These are phyloP conservation scores for Brassica cretica DNA, from an alignment of 345 rosid genomes.

Conservation along the genomic window DNA sequence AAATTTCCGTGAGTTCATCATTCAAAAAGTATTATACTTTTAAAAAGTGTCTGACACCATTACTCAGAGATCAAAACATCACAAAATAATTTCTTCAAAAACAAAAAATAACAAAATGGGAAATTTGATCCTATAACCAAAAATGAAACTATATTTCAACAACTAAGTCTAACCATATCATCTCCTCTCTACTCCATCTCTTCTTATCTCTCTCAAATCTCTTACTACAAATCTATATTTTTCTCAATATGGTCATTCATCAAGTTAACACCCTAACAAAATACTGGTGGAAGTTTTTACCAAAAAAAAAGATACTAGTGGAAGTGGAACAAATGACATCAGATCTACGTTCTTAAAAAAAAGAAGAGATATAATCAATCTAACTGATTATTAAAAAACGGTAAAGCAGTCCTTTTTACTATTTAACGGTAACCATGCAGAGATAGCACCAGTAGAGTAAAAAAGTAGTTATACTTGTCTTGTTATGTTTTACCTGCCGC, in stretches of 20 bases:
- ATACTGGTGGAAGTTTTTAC: background rate
- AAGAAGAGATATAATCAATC: too few relatives aligned
- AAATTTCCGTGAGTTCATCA: constrained; percentile 4
- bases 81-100: background rate
- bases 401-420: background rate
- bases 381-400: background rate
- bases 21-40: background rate
- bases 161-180: too few relatives aligned
- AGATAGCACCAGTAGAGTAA: background rate
- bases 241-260: too few relatives aligned
- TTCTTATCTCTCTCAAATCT: too few relatives aligned
- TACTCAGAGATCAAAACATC: background rate
- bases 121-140: too few relatives aligned
- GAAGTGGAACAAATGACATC: background rate
- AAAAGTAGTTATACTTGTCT: background rate
- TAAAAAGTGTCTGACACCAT: background rate
- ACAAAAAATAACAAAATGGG: too few relatives aligned
- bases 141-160: too few relatives aligned
- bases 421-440: background rate
- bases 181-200: too few relatives aligned
- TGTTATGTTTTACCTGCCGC: background rate
- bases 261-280: too few relatives aligned
- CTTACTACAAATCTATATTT: too few relatives aligned
- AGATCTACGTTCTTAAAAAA: background rate
- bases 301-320: background rate